Evolutionary conservation across 2,329 filamentous ascomycete genomes (phyloP).

Genomic region (Neurospora sp.): DNA sequence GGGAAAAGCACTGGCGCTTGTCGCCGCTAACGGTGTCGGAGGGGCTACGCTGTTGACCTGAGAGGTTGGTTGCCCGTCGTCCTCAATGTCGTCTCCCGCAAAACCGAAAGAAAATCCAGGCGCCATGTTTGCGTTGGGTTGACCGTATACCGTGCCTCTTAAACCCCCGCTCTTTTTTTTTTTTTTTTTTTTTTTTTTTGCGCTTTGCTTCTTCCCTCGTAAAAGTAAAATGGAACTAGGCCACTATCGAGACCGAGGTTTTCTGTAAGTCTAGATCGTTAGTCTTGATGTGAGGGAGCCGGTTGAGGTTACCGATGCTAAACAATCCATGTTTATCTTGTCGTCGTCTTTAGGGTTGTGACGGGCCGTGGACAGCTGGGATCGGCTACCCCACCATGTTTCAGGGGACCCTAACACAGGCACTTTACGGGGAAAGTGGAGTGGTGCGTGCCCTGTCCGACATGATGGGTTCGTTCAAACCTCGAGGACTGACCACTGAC

Average conservation of each 20-base stretch:
- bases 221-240: neutral
- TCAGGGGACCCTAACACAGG: neutral
- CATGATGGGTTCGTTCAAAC: neutral
- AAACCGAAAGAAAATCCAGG: slow-evolving; percentile 48
- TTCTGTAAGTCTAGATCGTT: neutral
- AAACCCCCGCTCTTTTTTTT: neutral
- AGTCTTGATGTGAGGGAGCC: neutral
- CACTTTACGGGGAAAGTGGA: neutral
- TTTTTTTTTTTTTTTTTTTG: neutral
- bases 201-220: neutral
- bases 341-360: neutral
- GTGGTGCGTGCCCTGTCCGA: neutral
- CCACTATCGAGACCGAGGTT: neutral
- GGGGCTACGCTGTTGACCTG: slow-evolving; percentile 9
- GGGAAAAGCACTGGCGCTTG: slow-evolving; percentile 44
- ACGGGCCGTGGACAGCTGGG: neutral
- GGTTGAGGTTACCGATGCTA: neutral
- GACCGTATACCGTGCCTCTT: neutral
- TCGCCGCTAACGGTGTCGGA: slow-evolving; percentile 16
- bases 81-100: slow-evolving; percentile 55
- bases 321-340: neutral
- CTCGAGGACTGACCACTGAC: neutral
- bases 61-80: slow-evolving; percentile 25
- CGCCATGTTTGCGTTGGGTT: slow-evolving; percentile 10
- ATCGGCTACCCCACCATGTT: neutral